These are phyloP conservation scores for Saccharum spontaneum DNA, from an alignment of 176 grass and related monocot species.

Conservation along the genomic window DNA sequence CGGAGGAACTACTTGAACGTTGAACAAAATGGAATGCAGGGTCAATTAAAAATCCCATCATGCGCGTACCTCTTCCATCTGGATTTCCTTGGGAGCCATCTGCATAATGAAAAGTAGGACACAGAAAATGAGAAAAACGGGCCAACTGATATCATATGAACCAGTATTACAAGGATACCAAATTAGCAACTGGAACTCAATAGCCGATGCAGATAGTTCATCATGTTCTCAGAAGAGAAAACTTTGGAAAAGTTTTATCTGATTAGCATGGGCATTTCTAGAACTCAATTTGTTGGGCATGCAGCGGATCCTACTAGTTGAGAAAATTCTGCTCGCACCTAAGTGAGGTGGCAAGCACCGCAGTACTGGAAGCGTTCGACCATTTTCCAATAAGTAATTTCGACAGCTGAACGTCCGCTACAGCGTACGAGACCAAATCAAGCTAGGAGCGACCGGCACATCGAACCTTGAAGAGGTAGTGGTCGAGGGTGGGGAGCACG, in stretches of 20 bases:
- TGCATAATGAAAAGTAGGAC: slow-evolving; percentile 35
- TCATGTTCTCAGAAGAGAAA: not conserved
- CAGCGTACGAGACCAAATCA: not conserved
- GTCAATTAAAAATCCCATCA: slow-evolving; percentile 35
- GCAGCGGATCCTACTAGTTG: not conserved
- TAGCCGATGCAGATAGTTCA: not conserved
- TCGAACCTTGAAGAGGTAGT: slow-evolving; percentile 88
- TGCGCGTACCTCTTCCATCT: slow-evolving; percentile 69
- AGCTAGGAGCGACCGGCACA: not conserved
- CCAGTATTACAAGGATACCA: not conserved
- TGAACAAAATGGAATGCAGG: slow-evolving; percentile 36
- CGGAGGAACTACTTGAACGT: slow-evolving; percentile 39
- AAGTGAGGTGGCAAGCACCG: not conserved
- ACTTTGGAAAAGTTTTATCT: not conserved
- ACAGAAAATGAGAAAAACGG: slow-evolving; percentile 13
- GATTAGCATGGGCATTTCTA: not conserved
- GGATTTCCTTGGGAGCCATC: slow-evolving; percentile 81
- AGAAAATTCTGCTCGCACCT: not conserved
- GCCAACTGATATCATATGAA: not conserved
- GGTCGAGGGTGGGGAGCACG: slow-evolving; percentile 73
- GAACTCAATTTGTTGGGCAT: not conserved
- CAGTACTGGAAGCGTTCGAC: not conserved
- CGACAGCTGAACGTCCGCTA: not conserved
- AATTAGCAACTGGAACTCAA: not conserved
- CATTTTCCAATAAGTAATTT: not conserved